These are phyloP conservation scores for Fragaria vesca DNA, from an alignment of 306 rosid species.

Conservation along the genomic window DNA sequence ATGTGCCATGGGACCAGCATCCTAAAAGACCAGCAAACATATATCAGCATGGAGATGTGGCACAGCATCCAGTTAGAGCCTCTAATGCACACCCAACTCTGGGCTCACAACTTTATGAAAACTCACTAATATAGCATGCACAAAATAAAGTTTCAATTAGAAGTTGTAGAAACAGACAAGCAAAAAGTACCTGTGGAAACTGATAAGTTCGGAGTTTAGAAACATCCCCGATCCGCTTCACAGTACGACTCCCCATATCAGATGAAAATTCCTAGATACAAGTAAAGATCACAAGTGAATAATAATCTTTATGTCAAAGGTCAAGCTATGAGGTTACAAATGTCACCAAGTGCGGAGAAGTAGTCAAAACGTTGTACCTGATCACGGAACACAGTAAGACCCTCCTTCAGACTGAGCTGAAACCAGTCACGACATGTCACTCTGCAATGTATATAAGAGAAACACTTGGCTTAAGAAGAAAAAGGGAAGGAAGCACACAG, in stretches of 20 bases:
- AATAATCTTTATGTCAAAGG: neutral
- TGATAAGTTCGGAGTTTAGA: slow-evolving; percentile 86
- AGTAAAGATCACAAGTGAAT: slow-evolving; percentile 18
- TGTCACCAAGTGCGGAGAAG: slow-evolving; percentile 1
- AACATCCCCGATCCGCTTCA: slow-evolving; percentile 83
- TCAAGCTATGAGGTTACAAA: slow-evolving; percentile 20
- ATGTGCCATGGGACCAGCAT: slow-evolving; percentile 99
- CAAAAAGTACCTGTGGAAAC: slow-evolving; percentile 84
- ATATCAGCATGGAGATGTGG: slow-evolving; percentile 4
- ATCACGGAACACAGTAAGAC: slow-evolving; percentile 96
- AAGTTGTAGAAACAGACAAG: neutral
- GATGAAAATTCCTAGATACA: slow-evolving; percentile 85
- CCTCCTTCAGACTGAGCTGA: slow-evolving; percentile 99
- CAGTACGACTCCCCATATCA: slow-evolving; percentile 95
- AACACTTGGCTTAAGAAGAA: slow-evolving; percentile 25
- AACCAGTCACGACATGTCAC: slow-evolving; percentile 99
- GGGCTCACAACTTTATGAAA: slow-evolving; percentile 1
- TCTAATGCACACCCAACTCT: neutral
- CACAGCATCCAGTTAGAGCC: neutral
- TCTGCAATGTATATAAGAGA: slow-evolving; percentile 47
- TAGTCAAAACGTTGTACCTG: slow-evolving; percentile 49
- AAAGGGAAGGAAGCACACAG: slow-evolving; percentile 21
- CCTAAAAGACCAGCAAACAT: slow-evolving; percentile 52
- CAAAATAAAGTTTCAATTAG: slow-evolving; percentile 1
- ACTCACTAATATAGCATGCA: neutral